Percentiles rank a stretch among this genome's conserved stretches.
Conservation (phyloP, 192 early-diverging fungal genomes). For the Podila verticillata region DNA sequence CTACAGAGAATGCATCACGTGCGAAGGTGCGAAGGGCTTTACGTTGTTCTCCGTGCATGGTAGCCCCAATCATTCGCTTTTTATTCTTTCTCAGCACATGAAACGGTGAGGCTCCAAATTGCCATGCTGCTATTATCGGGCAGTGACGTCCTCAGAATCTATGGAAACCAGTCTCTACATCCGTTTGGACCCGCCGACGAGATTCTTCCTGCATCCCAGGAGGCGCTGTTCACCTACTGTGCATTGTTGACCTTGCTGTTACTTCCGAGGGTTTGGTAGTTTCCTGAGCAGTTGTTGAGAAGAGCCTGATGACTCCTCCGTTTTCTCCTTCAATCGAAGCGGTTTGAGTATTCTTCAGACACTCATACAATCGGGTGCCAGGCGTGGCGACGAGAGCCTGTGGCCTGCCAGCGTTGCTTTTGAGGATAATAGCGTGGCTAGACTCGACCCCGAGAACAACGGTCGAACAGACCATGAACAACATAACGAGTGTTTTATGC, state of each 20-base stretch:
- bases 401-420: background rate
- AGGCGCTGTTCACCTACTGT: slow-evolving; percentile 23
- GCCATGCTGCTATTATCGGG: no score
- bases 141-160: no score
- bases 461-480: background rate
- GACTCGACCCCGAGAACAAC: background rate
- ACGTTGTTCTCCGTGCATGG: no score
- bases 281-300: slow-evolving; percentile 18
- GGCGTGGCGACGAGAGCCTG: background rate
- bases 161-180: no score
- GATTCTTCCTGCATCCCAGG: background rate
- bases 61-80: no score
- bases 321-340: background rate
- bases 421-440: no score
- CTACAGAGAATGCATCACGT: no score
- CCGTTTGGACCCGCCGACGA: background rate
- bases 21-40: no score
- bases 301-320: slow-evolving; percentile 16
- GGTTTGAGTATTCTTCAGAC: slow-evolving; percentile 20
- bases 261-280: slow-evolving; percentile 3
- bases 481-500: slow-evolving; percentile 3
- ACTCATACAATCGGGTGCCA: background rate
- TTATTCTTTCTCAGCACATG: no score
- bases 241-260: background rate
- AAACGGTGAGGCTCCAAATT: no score